Base-by-base conservation (phyloP, 2,329 filamentous ascomycete genomes). In the Cyphellophora europaea region DNA sequence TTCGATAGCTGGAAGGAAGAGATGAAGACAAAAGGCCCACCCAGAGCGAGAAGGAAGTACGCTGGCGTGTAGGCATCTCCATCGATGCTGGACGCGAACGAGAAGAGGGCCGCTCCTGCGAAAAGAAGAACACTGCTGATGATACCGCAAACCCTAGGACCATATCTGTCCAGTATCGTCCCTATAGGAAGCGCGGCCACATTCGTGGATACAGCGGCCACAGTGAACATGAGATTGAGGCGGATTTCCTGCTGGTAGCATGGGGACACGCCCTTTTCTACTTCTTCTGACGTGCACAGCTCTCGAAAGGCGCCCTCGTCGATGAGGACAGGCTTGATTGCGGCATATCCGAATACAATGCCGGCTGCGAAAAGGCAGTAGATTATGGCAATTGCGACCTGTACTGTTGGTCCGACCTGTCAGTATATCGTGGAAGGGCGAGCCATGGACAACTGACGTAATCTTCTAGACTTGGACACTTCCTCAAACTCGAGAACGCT, bases 211-310 rank as follows among this genome's bases (percentile, higher is more conserved):
- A 93, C 86, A 11, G 86, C 87, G 10, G 87, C 87, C 17, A 87
- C 72, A 5, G 86, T 93, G 66, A 94, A 94, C 83, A 93, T 93
- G 47, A 94, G 65, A 56, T 94, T 94, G 37, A 94, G 70, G 40
- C 67, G 55, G 36, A 75, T 54, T 47, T 74, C 71, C 49, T 79
- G 75, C 41, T 66, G 64, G 41, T 69, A 72, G 52, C 75, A 79
- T 12, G 73, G 63, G 37, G 63, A 60, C 1, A 66, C 60, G 3
- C 62, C 63, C 4, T 65, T 53, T 2, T 67, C 57, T 13, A 74
- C 38, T 51, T 74, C 68, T 31, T 70, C 56, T 35, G 62, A 42
- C 5, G 66, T 71, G 51, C 84, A 91, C 19, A 67, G 58, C 32
- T 82, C 67, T 27, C 66, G 66, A 55, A 87, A 89, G 6, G 83